phyloP scores from a whole-genome alignment of 805 yeast genomes.

The Kurtzmaniella cleridarum region DNA sequence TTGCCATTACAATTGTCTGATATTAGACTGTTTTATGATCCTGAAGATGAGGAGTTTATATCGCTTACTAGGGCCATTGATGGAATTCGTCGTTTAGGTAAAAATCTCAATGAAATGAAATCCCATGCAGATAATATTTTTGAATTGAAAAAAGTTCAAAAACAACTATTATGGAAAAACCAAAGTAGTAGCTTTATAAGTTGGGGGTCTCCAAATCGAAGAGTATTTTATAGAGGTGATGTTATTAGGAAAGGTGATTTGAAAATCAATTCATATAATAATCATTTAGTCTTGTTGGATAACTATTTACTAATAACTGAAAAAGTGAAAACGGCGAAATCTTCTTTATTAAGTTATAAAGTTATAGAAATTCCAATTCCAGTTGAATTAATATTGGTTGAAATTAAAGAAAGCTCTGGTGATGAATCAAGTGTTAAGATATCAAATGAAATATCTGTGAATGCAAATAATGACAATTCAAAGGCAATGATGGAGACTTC shows the following conservation, averaged over 20 bases:
- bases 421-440: constrained; percentile 13
- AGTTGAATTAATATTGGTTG: constrained; percentile 51
- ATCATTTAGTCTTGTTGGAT: constrained; percentile 58
- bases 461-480: background rate
- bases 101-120: constrained; percentile 56
- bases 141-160: constrained; percentile 48
- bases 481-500: background rate
- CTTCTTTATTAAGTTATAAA: constrained; percentile 23
- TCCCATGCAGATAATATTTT: constrained; percentile 56
- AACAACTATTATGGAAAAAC: constrained; percentile 48
- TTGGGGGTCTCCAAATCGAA: constrained; percentile 49
- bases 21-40: constrained; percentile 41
- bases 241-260: constrained; percentile 59
- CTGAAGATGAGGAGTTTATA: constrained; percentile 45
- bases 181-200: constrained; percentile 33
- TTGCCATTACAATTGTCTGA: constrained; percentile 60
- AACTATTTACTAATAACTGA: constrained; percentile 67
- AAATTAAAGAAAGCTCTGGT: constrained; percentile 32
- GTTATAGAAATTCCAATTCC: constrained; percentile 59
- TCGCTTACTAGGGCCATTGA: constrained; percentile 48
- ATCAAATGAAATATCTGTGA: constrained; percentile 3
- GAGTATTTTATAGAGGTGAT: constrained; percentile 52
- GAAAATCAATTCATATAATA: constrained; percentile 49
- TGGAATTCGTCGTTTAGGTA: constrained; percentile 50
- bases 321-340: constrained; percentile 35